Percentiles rank a stretch among this genome's conserved stretches.
Evolutionary conservation across 2,329 filamentous ascomycete genomes (phyloP).

Genomic region (Penicillium freii): DNA sequence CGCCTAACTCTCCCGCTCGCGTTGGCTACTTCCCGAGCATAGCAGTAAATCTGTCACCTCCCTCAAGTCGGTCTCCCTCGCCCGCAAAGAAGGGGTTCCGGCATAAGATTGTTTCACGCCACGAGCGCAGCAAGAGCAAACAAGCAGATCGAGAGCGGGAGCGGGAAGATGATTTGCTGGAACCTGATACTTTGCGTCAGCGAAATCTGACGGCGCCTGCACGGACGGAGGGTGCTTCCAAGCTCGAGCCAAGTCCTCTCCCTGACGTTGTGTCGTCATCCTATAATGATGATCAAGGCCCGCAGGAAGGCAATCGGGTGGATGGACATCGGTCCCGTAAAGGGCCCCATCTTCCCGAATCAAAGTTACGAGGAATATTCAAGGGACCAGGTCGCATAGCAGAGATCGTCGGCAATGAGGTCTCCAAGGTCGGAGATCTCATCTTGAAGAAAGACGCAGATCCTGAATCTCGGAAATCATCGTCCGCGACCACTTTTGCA

Average conservation of each 20-base stretch:
- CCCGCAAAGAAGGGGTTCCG: constrained; percentile 58
- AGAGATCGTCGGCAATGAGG: constrained; percentile 66
- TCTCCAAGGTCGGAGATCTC: constrained; percentile 60
- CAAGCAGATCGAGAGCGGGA: constrained; percentile 32
- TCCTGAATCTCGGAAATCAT: constrained; percentile 43
- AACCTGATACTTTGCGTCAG: constrained; percentile 19
- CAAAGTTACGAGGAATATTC: constrained; percentile 70
- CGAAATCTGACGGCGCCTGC: constrained; percentile 16
- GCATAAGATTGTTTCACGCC: constrained; percentile 42
- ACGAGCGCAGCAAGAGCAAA: constrained; percentile 40
- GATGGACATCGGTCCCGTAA: constrained; percentile 32
- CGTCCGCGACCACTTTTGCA: constrained; percentile 45
- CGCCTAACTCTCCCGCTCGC: constrained; percentile 39
- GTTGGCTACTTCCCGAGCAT: constrained; percentile 56
- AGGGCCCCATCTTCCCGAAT: constrained; percentile 45
- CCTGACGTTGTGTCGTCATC: constrained; percentile 26
- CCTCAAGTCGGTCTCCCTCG: constrained; percentile 62
- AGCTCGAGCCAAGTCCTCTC: constrained; percentile 31
- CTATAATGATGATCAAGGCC: constrained; percentile 25
- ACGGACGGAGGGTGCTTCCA: constrained; percentile 15
- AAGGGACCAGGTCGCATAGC: constrained; percentile 70
- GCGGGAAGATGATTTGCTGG: constrained; percentile 21
- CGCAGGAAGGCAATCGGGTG: constrained; percentile 19
- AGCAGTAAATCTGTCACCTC: constrained; percentile 62
- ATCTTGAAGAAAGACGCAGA: constrained; percentile 58